Evolutionary conservation across 495 filamentous ascomycete species (phyloP).

Genomic region (Hypoxylon subgilvum): DNA sequence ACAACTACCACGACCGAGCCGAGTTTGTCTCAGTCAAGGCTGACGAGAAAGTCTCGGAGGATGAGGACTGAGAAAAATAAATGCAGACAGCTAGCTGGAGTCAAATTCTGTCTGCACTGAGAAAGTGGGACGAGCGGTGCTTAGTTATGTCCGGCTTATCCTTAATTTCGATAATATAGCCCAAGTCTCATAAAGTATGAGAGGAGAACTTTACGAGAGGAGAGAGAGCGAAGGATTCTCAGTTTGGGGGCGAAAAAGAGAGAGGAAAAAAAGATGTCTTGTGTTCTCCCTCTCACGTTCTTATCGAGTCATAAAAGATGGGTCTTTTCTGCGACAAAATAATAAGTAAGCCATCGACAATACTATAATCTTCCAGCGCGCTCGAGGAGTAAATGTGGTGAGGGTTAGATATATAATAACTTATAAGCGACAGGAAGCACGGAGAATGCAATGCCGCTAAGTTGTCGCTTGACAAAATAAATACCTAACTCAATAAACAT

Average conservation of each 20-base stretch:
- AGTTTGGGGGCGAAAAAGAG: conserved; percentile 35
- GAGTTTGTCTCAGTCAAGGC: conserved; percentile 18
- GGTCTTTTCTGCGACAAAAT: conserved; percentile 27
- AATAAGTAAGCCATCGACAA: conserved; percentile 33
- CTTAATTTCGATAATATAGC: conserved; percentile 21
- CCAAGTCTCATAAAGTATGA: conserved; percentile 21
- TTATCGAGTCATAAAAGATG: conserved; percentile 30
- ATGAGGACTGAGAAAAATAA: conserved; percentile 9
- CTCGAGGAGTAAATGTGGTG: too few relatives aligned
- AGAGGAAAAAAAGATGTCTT: conserved; percentile 31
- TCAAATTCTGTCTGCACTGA: background rate
- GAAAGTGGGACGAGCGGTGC: conserved; percentile 23
- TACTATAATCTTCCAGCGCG: too few relatives aligned
- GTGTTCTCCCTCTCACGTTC: conserved; percentile 36
- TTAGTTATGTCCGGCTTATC: conserved; percentile 35
- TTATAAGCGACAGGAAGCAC: conserved; percentile 29
- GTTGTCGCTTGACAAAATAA: conserved; percentile 18
- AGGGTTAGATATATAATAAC: conserved; percentile 18
- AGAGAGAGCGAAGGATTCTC: too few relatives aligned
- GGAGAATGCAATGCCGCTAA: conserved; percentile 28
- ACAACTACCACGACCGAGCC: conserved; percentile 11
- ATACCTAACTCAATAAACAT: background rate
- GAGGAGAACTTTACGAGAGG: too few relatives aligned
- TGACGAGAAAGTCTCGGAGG: conserved; percentile 8
- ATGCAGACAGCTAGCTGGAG: background rate